phyloP scores from a whole-genome alignment of 345 rosid genomes.

The Mangifera indica region DNA sequence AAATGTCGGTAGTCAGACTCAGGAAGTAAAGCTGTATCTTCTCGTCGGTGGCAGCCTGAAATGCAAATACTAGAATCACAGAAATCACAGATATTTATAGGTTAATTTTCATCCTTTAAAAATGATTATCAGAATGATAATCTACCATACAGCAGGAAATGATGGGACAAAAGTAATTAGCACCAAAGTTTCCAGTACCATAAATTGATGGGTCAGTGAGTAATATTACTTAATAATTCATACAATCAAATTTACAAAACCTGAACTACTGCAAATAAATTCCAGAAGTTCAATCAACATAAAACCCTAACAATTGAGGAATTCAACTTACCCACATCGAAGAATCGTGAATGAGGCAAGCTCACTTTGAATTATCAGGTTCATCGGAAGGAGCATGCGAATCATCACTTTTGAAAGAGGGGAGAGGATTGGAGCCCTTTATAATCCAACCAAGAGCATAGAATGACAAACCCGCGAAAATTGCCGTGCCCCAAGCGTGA shows the following conservation, averaged over 20 bases:
- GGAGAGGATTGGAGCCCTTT: conserved; percentile 85
- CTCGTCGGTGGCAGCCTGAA: not conserved
- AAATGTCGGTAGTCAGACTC: not conserved
- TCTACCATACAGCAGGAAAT: too few relatives aligned
- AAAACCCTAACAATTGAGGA: not conserved
- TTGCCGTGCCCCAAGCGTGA: conserved; percentile 91
- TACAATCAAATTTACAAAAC: too few relatives aligned
- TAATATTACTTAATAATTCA: too few relatives aligned
- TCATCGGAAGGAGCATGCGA: conserved; percentile 25
- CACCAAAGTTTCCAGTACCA: not conserved
- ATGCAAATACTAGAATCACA: not conserved
- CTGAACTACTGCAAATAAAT: not conserved
- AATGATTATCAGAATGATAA: too few relatives aligned
- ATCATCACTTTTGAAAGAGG: conserved; percentile 46
- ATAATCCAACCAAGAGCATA: conserved; percentile 85
- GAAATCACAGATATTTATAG: too few relatives aligned
- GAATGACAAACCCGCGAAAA: conserved; percentile 77
- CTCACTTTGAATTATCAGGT: conserved; percentile 14
- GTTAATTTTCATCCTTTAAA: too few relatives aligned
- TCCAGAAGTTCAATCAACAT: not conserved
- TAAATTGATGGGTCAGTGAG: not conserved
- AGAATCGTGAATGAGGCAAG: not conserved
- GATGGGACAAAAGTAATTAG: too few relatives aligned
- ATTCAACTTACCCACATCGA: conserved; percentile 21
- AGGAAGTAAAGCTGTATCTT: not conserved